Evolutionary conservation across 1,139 yeast species (phyloP).

Genomic region (Yamadazyma diddensiae): DNA sequence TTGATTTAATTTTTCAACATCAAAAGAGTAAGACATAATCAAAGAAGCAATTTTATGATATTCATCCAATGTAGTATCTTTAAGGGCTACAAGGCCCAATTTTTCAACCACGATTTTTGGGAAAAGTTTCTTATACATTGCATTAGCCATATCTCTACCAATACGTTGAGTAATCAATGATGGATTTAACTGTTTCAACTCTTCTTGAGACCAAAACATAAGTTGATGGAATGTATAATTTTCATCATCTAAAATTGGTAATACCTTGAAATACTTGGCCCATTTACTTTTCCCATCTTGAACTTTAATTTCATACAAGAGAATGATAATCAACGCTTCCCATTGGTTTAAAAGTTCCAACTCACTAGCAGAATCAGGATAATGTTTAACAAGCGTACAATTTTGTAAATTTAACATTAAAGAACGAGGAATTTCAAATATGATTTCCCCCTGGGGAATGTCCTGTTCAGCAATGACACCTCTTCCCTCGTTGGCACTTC

Average conservation of each 20-base stretch:
- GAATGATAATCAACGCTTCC: constrained; percentile 69
- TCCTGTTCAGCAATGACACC: constrained; percentile 68
- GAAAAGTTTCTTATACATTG: constrained; percentile 44
- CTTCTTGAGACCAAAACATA: constrained; percentile 71
- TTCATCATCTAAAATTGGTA: constrained; percentile 48
- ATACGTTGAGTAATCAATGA: constrained; percentile 67
- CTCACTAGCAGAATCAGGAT: constrained; percentile 28
- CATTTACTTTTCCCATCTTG: constrained; percentile 51
- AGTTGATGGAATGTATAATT: constrained; percentile 56
- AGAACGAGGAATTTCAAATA: constrained; percentile 68
- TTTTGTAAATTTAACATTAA: constrained; percentile 58
- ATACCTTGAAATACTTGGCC: constrained; percentile 65
- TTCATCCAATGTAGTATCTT: constrained; percentile 45
- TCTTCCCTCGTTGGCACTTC: constrained; percentile 66
- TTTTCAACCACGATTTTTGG: constrained; percentile 22
- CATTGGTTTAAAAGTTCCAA: constrained; percentile 58
- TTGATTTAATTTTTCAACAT: constrained; percentile 26
- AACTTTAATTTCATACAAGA: constrained; percentile 55
- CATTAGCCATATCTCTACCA: constrained; percentile 67
- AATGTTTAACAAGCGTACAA: constrained; percentile 40
- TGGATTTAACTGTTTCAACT: constrained; percentile 56
- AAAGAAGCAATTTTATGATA: constrained; percentile 68
- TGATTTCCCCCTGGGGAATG: constrained; percentile 54
- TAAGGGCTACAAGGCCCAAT: constrained; percentile 23
- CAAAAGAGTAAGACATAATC: constrained; percentile 48